These are phyloP conservation scores for Fusarium tricinctum DNA, from an alignment of 2,329 filamentous ascomycete species.

Conservation along the genomic window DNA sequence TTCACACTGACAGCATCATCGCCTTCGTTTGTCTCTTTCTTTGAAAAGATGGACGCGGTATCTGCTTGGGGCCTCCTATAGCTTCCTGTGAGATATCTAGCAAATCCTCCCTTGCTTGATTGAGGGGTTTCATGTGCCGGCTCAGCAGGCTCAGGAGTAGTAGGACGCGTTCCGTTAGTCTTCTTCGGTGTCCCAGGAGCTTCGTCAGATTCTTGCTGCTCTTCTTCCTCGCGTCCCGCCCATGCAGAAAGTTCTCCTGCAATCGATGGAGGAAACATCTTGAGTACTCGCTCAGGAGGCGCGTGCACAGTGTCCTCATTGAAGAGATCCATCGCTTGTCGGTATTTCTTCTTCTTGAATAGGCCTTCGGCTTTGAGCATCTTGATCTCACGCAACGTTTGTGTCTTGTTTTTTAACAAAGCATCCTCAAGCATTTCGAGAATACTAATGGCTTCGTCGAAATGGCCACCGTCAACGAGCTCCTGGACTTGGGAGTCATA, in stretches of 20 bases:
- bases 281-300: conserved; percentile 88
- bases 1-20: conserved; percentile 69
- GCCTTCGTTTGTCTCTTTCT: conserved; percentile 63
- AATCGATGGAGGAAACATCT: conserved; percentile 85
- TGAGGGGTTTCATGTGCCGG: conserved; percentile 51
- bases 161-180: conserved; percentile 48
- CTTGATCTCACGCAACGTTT: conserved; percentile 85
- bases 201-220: conserved; percentile 57
- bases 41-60: conserved; percentile 72
- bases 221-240: conserved; percentile 53
- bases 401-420: conserved; percentile 83
- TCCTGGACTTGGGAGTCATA: conserved; percentile 92
- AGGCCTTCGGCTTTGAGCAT: conserved; percentile 90
- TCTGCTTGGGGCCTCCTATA: conserved; percentile 64
- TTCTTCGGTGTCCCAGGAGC: conserved; percentile 50
- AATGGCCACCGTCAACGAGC: conserved; percentile 78
- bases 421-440: conserved; percentile 93
- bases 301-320: conserved; percentile 86
- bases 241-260: conserved; percentile 82
- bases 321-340: conserved; percentile 90
- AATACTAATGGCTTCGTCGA: conserved; percentile 93
- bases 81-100: conserved; percentile 65
- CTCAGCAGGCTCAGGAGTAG: conserved; percentile 50
- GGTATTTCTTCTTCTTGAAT: conserved; percentile 86
- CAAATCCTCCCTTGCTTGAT: conserved; percentile 62